Base-by-base conservation (phyloP, 2,329 filamentous ascomycete species). In the Aspergillus sp. region DNA sequence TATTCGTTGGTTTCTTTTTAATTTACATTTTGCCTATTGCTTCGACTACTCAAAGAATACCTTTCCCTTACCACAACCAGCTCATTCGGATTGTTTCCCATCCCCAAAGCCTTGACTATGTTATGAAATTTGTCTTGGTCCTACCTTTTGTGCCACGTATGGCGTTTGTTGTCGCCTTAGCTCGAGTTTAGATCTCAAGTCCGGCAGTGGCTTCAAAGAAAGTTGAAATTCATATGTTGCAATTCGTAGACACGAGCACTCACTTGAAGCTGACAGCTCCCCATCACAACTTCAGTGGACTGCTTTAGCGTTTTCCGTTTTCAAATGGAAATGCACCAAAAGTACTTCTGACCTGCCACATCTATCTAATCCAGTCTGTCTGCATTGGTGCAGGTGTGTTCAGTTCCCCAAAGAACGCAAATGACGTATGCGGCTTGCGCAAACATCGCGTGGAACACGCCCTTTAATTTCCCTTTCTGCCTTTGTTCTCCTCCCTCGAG, bases 21-120 rank as follows among this genome's bases (percentile, higher is more conserved):
- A 57, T 59, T 61, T 58, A 56, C 51, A 58, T 63, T 62, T 64
- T 66, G 65, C 58, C 64, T 68, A 66, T 66, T 62, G 58, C 52
- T 60, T 64, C 61, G 59, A 64, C 54, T 65, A 58, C 66, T 57
- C 62, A 66, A 67, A 66, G 65, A 66, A 65, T 65, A 66, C 64
- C 65, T 67, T 66, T 66, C 59, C 55, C 61, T 62, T 62, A 50
- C 59, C 62, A 57, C 58, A 59, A 30, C 44, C 55, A 49, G 59
- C 54, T 52, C 54, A 58, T 57, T 63, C 50, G 58, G 60, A 63
- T 60, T 54, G 42, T 50, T 39, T 42, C 52, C 51, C 55, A 47
- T 56, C 50, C 54, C 54, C 55, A 37, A 55, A 56, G 54, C 57
- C 59, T 59, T 59, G 64, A 64, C 59, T 59, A 54, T 59, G 53